Evolutionary conservation across 305 asterid species (phyloP).

Genomic region (Withania somnifera): DNA sequence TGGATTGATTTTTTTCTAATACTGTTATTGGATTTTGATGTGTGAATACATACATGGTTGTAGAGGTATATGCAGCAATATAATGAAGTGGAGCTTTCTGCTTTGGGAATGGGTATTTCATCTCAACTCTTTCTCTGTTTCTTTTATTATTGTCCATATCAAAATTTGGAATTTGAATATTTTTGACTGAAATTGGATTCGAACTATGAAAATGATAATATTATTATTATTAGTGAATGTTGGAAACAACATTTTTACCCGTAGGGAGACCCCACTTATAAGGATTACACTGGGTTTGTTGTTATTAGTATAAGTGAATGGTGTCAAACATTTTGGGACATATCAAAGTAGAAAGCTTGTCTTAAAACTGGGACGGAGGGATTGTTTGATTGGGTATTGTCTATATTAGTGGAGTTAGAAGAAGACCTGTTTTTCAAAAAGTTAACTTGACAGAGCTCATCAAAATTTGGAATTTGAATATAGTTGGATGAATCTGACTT

Average conservation of each 20-base stretch:
- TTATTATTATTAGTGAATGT: too few relatives aligned
- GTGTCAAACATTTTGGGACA: background rate
- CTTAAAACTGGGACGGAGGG: background rate
- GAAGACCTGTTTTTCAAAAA: too few relatives aligned
- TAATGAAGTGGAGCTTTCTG: conserved; percentile 59
- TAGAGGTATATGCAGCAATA: conserved; percentile 86
- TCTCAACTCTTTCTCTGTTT: background rate
- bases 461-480: too few relatives aligned
- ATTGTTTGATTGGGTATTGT: background rate
- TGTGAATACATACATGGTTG: background rate
- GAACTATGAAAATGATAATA: background rate
- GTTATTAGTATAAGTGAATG: too few relatives aligned
- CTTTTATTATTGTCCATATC: background rate
- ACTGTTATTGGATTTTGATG: background rate
- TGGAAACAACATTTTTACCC: too few relatives aligned
- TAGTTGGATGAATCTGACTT: too few relatives aligned
- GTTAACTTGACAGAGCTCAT: too few relatives aligned
- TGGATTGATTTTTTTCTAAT: background rate
- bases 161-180: background rate
- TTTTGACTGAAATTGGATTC: background rate
- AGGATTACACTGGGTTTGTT: too few relatives aligned
- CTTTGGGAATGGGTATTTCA: conserved; percentile 44
- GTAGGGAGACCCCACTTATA: too few relatives aligned
- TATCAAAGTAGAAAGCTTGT: background rate
- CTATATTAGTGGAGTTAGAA: too few relatives aligned